Base-by-base conservation (phyloP, 345 rosid genomes). In the Sonneratia alba region DNA sequence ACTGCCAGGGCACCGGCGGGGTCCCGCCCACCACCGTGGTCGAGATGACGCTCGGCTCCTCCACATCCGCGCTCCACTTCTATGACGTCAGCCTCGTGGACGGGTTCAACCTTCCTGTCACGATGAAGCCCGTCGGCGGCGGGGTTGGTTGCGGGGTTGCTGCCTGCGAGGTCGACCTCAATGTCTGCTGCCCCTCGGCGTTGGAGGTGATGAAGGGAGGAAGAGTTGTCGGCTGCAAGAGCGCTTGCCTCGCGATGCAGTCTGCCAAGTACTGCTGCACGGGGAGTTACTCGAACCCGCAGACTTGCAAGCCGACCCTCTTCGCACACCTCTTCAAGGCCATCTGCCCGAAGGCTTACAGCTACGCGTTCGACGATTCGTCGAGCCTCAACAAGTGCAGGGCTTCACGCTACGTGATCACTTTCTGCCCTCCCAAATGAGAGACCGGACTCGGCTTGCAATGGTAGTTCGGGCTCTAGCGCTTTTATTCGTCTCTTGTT, bases 21-120 rank as follows among this genome's bases (percentile, higher is more conserved):
- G 70, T 16, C 4, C 97, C 98, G 0, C 98, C 98, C 0, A 87
- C 96, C 32, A 91, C 96, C 0, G 84, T 93, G 34, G 89, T 94
- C 7, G 97, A 94, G 79, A 94, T 94, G 96, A 94, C 98, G 1
- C 83, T 91, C 1, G 97, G 97, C 0, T 13, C 97, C 13, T 65
- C 84, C 0, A 65, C 81, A 56, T 91, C 97, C 0, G 93, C 97
- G 0, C 74, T 94, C 34, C 97, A 94, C 77, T 94, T 87, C 90
- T 94, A 94, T n/a, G 97, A 94, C 74, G 98, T 94, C 1, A 91
- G 97, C 62, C 79, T 94, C 19, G 98, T 94, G 1, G 98, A 94
- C 47, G 98, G 97, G 8, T 94, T 91, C 75, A 94, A 94, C 32
- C 72, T 94, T 27, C 98, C 96, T 0, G 96, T 94, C 36, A 85